Evolutionary conservation across 1,284 basidiomycete species (phyloP).

Genomic region (Blastosporella zonata): DNA sequence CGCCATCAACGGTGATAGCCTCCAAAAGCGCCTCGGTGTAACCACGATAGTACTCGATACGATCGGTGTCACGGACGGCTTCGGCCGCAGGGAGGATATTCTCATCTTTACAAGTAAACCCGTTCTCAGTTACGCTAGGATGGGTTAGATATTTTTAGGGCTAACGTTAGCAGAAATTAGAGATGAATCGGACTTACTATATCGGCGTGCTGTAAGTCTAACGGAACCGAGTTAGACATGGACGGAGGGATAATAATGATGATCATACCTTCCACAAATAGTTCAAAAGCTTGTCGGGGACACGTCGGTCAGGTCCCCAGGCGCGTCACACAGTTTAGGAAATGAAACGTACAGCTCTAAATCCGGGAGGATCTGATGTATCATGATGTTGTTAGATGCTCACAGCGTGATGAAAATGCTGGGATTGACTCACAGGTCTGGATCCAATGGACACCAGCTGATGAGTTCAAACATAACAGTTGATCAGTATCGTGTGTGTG

Average conservation of each 20-base stretch:
- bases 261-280: slow-evolving; percentile 63
- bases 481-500: background rate
- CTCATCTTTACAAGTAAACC: slow-evolving; percentile 72
- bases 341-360: slow-evolving; percentile 41
- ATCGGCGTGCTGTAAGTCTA: slow-evolving; percentile 67
- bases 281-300: slow-evolving; percentile 49
- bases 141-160: background rate
- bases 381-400: background rate
- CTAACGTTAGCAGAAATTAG: background rate
- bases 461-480: background rate
- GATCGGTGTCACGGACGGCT: slow-evolving; percentile 61
- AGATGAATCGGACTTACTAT: slow-evolving; percentile 38
- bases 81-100: slow-evolving; percentile 47
- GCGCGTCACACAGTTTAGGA: background rate
- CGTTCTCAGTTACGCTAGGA: slow-evolving; percentile 62
- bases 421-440: slow-evolving; percentile 49
- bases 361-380: slow-evolving; percentile 52
- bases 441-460: slow-evolving; percentile 61
- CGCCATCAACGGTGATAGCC: slow-evolving; percentile 64
- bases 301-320: background rate
- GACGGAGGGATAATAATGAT: slow-evolving; percentile 6
- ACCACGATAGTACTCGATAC: slow-evolving; percentile 67
- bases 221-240: slow-evolving; percentile 15
- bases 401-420: slow-evolving; percentile 3
- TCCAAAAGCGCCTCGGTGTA: slow-evolving; percentile 56